A percentile compares a stretch with the other conserved stretches of the same genome.
Conservation (phyloP, 78 protist species). For the Mastigamoeba balamuthi region DNA sequence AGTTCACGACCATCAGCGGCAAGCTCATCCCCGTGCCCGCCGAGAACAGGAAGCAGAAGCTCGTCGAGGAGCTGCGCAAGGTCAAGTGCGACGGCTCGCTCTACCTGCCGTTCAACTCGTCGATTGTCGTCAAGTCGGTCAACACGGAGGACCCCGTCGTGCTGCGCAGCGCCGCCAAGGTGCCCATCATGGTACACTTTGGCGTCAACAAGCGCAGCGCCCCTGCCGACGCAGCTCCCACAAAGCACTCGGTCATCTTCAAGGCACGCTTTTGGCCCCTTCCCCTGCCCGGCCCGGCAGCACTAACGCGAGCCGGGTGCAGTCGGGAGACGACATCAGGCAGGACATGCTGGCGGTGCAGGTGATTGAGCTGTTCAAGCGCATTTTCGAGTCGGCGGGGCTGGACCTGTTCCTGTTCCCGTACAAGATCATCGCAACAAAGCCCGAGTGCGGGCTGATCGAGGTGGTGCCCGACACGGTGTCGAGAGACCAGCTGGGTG, state of each 20-base stretch:
- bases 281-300: too few species aligned
- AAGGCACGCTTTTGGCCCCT: too few species aligned
- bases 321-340: conserved; percentile 85
- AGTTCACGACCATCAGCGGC: conserved; percentile 63
- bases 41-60: conserved; percentile 33
- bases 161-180: conserved; percentile 57
- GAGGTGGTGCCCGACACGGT: conserved; percentile 72
- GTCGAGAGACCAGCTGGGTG: conserved; percentile 88
- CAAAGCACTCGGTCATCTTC: background rate
- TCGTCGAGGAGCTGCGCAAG: conserved; percentile 15
- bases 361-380: conserved; percentile 61
- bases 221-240: background rate
- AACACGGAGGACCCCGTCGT: conserved; percentile 26
- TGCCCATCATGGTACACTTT: conserved; percentile 56
- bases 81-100: background rate
- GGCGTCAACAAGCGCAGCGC: background rate
- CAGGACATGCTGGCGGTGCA: conserved; percentile 88
- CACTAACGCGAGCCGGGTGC: too few species aligned
- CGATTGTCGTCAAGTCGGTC: conserved; percentile 19
- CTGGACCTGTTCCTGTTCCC: conserved; percentile 74
- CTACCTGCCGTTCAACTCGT: conserved; percentile 75
- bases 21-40: conserved; percentile 25
- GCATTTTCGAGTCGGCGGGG: conserved; percentile 50
- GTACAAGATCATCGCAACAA: conserved; percentile 75
- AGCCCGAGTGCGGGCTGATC: conserved; percentile 57